Conservation (phyloP, 345 rosid genomes). For the Brassica carinata region DNA sequence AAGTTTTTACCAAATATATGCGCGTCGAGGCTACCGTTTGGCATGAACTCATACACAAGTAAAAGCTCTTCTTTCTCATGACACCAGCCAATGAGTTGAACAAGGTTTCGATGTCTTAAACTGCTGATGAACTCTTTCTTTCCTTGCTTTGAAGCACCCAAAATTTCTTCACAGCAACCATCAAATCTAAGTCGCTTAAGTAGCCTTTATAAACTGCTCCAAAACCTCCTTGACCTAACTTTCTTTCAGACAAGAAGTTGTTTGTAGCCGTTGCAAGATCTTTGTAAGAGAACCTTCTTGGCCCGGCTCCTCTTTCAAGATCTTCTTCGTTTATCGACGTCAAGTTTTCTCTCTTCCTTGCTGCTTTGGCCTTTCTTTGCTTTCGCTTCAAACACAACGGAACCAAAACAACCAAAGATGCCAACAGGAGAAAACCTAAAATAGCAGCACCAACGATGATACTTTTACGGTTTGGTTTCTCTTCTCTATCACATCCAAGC, state of each 20-base stretch:
- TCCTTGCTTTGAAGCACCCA: constrained; percentile 8
- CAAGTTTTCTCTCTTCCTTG: constrained; percentile 4
- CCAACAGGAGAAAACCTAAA: not conserved
- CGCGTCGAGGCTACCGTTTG: constrained; percentile 57
- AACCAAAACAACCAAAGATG: not conserved
- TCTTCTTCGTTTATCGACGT: constrained; percentile 8
- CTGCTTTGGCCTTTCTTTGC: not conserved
- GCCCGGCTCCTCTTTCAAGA: constrained; percentile 6
- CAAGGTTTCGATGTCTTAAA: constrained; percentile 7
- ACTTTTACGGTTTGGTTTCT: not conserved
- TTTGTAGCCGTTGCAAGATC: not conserved
- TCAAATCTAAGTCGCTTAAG: not conserved
- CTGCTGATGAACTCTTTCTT: constrained; percentile 13
- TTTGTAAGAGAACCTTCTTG: constrained; percentile 2
- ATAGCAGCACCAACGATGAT: not conserved
- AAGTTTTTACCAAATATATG: constrained; percentile 17
- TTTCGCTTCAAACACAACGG: not conserved
- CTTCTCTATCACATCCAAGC: not conserved
- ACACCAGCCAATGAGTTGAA: constrained; percentile 31
- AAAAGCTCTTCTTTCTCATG: constrained; percentile 53
- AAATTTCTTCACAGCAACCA: constrained; percentile 1
- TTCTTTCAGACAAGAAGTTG: not conserved
- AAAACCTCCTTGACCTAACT: not conserved
- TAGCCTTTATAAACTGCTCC: constrained; percentile 2
- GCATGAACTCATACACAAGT: constrained; percentile 65